phyloP scores from a whole-genome alignment of 257 asterid species.

The Verbena officinalis region DNA sequence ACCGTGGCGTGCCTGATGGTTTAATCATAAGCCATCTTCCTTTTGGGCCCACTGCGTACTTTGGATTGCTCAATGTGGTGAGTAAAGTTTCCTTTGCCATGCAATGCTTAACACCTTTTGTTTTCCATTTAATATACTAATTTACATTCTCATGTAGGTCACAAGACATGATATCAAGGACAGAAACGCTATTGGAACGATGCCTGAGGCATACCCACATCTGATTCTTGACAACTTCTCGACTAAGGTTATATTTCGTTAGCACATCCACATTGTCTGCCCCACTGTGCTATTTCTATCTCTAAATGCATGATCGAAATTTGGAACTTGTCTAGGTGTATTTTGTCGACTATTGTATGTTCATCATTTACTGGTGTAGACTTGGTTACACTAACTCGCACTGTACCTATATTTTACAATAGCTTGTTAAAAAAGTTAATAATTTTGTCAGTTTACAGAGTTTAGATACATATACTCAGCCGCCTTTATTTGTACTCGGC shows the following conservation, averaged over 20 bases:
- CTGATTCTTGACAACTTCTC: constrained; percentile 76
- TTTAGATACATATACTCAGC: no score
- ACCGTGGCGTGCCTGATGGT: constrained; percentile 96
- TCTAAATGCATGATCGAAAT: no score
- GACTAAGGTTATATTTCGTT: constrained; percentile 50
- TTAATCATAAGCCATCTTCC: constrained; percentile 90
- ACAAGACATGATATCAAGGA: constrained; percentile 95
- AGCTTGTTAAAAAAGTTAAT: no score
- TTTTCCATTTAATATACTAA: constrained; percentile 19
- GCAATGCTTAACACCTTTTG: not conserved
- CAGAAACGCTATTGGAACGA: constrained; percentile 77
- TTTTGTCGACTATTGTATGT: no score
- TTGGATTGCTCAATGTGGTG: constrained; percentile 94
- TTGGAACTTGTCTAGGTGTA: no score
- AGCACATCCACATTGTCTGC: constrained; percentile 4
- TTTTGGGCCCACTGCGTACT: constrained; percentile 93
- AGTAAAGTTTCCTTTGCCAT: constrained; percentile 35
- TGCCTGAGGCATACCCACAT: constrained; percentile 95
- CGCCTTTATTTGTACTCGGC: no score
- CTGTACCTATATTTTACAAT: no score
- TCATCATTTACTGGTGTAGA: no score
- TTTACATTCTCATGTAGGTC: constrained; percentile 54
- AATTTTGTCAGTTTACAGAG: no score
- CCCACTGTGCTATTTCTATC: not conserved
- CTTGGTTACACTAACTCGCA: no score